These are phyloP conservation scores for Apiospora sp. DNA, from an alignment of 2,329 filamentous ascomycete species.

Conservation along the genomic window DNA sequence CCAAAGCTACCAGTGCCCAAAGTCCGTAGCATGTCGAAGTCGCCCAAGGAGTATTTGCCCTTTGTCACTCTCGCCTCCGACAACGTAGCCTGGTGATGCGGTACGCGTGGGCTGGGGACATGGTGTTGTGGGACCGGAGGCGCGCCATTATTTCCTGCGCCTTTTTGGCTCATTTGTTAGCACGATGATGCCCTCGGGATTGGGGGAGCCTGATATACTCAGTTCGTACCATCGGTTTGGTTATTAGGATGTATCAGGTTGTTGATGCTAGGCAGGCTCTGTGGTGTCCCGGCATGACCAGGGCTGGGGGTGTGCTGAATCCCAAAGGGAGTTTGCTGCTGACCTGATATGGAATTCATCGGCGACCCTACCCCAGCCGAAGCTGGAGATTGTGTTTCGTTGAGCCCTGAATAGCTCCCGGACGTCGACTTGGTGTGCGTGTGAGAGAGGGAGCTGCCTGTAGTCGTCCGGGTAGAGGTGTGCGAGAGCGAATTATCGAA, in stretches of 20 bases:
- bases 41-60: conserved; percentile 93
- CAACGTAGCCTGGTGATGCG: conserved; percentile 40
- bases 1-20: conserved; percentile 97
- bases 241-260: conserved; percentile 79
- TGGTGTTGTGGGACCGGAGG: conserved; percentile 40
- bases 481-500: conserved; percentile 55
- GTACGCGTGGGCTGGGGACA: conserved; percentile 33
- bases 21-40: conserved; percentile 90
- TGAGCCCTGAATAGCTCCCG: conserved; percentile 30
- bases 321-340: conserved; percentile 48
- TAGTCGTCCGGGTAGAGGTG: conserved; percentile 40
- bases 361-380: conserved; percentile 42
- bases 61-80: conserved; percentile 76
- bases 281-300: conserved; percentile 47
- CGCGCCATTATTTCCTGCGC: conserved; percentile 46
- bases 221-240: conserved; percentile 50
- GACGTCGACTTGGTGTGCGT: conserved; percentile 27
- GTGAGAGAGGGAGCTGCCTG: conserved; percentile 33
- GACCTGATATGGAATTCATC: conserved; percentile 42
- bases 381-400: conserved; percentile 37
- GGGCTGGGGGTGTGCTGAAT: conserved; percentile 50
- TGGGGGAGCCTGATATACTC: neutral
- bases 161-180: conserved; percentile 31
- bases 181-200: conserved; percentile 25
- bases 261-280: conserved; percentile 82